These are phyloP conservation scores for Potentilla sterilis DNA, from an alignment of 306 rosid species.

Conservation along the genomic window DNA sequence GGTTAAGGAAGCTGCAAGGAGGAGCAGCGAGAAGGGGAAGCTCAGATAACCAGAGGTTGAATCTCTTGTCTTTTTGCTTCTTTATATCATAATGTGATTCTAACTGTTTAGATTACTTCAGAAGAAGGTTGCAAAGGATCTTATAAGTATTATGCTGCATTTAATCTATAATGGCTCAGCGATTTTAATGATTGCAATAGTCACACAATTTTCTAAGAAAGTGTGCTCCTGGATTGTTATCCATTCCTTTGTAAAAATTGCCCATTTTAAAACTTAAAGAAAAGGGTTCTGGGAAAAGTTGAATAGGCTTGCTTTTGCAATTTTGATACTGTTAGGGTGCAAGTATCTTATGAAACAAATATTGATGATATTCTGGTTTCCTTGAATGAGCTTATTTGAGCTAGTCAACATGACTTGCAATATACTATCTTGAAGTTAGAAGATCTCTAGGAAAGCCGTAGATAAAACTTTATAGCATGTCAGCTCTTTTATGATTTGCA, in stretches of 20 bases:
- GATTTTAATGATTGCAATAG: not conserved
- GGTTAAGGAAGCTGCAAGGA: slow-evolving; percentile 77
- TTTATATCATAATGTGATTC: not conserved
- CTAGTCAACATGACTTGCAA: not conserved
- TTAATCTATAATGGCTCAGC: not conserved
- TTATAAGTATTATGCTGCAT: not conserved
- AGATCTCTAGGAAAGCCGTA: not conserved
- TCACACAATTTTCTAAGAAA: not conserved
- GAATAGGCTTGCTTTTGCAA: not conserved
- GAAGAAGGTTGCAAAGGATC: not conserved
- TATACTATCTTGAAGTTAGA: not conserved
- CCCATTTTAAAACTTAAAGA: not conserved
- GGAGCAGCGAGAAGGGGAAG: slow-evolving; percentile 65
- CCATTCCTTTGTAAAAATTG: not conserved
- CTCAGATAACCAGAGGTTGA: slow-evolving; percentile 55
- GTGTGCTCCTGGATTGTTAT: not conserved
- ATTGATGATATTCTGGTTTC: not conserved
- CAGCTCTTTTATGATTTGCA: not conserved
- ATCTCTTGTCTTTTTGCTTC: not conserved
- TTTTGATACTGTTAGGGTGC: not conserved
- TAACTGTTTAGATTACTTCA: not conserved
- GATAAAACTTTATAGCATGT: not conserved
- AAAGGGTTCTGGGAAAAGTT: not conserved
- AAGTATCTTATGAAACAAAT: not conserved
- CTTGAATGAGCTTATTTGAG: not conserved